Conservation (phyloP, 306 rosid genomes). For the Glycine tomentella region DNA sequence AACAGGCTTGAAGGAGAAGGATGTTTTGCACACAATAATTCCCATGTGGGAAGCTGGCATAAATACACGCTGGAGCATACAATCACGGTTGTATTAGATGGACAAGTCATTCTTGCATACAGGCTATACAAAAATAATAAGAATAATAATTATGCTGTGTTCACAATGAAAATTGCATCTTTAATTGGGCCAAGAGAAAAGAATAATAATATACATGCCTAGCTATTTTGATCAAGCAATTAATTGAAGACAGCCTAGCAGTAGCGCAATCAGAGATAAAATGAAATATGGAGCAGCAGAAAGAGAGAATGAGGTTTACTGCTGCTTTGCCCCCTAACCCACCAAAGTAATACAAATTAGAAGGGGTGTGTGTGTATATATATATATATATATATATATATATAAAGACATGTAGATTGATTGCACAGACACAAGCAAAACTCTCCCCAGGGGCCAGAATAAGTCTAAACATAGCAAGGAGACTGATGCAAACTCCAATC, state of each 20-base stretch:
- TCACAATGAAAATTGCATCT: constrained; percentile 50
- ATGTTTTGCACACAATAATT: constrained; percentile 34
- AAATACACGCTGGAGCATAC: constrained; percentile 42
- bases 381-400: constrained; percentile 46
- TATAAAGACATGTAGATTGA: constrained; percentile 51
- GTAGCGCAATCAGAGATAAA: constrained; percentile 50
- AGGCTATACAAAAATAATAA: constrained; percentile 37
- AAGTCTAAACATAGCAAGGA: constrained; percentile 43
- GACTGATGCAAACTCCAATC: constrained; percentile 50
- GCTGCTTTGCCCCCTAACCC: constrained; percentile 50
- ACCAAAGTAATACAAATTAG: constrained; percentile 51
- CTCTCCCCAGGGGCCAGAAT: constrained; percentile 46
- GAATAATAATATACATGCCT: constrained; percentile 55
- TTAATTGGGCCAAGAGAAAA: constrained; percentile 35
- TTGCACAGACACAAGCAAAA: constrained; percentile 66
- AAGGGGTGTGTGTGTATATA: not conserved
- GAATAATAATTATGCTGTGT: constrained; percentile 43
- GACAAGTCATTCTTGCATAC: constrained; percentile 43
- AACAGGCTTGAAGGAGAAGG: constrained; percentile 30
- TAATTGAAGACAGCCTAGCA: constrained; percentile 55
- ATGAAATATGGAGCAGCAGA: constrained; percentile 46
- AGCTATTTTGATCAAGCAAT: constrained; percentile 52
- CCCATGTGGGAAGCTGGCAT: constrained; percentile 45
- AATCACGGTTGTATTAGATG: not conserved
- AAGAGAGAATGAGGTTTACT: constrained; percentile 54